phyloP scores from a whole-genome alignment of 2,329 filamentous ascomycete species.

The Penicillium capsulatum region DNA sequence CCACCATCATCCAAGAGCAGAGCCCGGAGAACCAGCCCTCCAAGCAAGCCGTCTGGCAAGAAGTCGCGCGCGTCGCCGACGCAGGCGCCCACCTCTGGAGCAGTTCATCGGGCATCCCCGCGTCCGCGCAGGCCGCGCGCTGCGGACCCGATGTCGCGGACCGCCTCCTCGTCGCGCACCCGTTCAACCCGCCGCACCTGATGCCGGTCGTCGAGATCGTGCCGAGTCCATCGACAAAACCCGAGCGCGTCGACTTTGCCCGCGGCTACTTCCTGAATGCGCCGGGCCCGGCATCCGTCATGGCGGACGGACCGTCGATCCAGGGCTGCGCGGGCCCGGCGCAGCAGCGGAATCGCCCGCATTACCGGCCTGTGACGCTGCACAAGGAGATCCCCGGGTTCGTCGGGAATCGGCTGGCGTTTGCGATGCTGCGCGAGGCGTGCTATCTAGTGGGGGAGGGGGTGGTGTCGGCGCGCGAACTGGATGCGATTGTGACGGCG shows the following conservation, averaged over 20 bases:
- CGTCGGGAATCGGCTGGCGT: conserved; percentile 56
- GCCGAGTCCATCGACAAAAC: conserved; percentile 44
- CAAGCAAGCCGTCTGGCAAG: conserved; percentile 51
- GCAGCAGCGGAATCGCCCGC: not conserved
- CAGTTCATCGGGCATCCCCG: conserved; percentile 55
- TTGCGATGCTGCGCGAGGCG: conserved; percentile 54
- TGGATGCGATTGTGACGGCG: conserved; percentile 51
- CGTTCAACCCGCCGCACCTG: conserved; percentile 59
- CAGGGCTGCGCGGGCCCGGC: not conserved
- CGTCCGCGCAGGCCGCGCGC: conserved; percentile 43
- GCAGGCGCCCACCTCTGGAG: conserved; percentile 52
- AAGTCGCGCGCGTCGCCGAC: conserved; percentile 47
- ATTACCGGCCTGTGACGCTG: conserved; percentile 46
- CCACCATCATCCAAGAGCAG: conserved; percentile 57
- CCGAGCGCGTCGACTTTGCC: conserved; percentile 27
- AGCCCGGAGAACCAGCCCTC: conserved; percentile 53
- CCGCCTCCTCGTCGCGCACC: conserved; percentile 55
- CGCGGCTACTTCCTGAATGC: conserved; percentile 39
- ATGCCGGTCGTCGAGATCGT: conserved; percentile 60
- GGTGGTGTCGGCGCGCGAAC: conserved; percentile 50
- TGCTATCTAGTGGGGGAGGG: conserved; percentile 52
- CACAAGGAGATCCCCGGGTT: conserved; percentile 53
- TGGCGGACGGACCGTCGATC: too few species aligned
- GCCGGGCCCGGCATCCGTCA: conserved; percentile 8
- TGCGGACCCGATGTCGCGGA: conserved; percentile 38